Evolutionary conservation across 2,329 filamentous ascomycete genomes (phyloP), one percentile per base, ranked within the genome.

Genomic region (Aaosphaeria pasadenensis): DNA sequence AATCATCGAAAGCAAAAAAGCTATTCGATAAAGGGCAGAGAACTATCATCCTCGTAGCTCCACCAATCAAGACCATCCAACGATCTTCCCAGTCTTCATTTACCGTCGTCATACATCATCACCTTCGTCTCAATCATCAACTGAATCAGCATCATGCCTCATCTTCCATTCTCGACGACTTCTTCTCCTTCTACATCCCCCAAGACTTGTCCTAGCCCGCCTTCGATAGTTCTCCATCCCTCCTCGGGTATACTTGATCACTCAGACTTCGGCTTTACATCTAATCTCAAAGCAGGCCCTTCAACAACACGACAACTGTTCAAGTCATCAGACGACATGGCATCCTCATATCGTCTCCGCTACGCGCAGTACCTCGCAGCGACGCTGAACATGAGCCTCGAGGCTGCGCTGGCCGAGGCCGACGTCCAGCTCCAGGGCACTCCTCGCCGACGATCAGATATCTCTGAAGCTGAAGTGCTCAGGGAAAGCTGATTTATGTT

Each of bases 171-270:
- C 58, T 54, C 60, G 53, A 51, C 64, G 55, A 56, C 62, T 57
- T 56, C 66, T 52, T 67, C 66, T 59, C 60, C 67, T 56, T 56
- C 61, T 48, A 56, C 63, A 54, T 67, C 66, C 55, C 64, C 67
- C 42, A 62, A 49, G 48, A 49, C 61, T 38, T 59, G 62, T 47
- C 56, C 60, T 35, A 60, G 42, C 45, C 47, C 64, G 51, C 66
- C 67, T 17, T 67, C 67, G 54, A 70, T 70, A 67, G 64, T 70
- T 62, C 66, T 70, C 50, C 58, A 63, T 66, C 63, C 66, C 60
- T 56, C 63, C 61, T 63, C 64, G 66, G 67, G 67, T 70, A 69
- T 69, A 67, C 62, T 62, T 61, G 62, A 68, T 65, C 66, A 58
- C 62, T 60, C 62, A 64, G 54, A 62, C 56, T 55, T 56, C 63